These are phyloP conservation scores for Hevea brasiliensis DNA, from an alignment of 345 rosid species.

Conservation along the genomic window DNA sequence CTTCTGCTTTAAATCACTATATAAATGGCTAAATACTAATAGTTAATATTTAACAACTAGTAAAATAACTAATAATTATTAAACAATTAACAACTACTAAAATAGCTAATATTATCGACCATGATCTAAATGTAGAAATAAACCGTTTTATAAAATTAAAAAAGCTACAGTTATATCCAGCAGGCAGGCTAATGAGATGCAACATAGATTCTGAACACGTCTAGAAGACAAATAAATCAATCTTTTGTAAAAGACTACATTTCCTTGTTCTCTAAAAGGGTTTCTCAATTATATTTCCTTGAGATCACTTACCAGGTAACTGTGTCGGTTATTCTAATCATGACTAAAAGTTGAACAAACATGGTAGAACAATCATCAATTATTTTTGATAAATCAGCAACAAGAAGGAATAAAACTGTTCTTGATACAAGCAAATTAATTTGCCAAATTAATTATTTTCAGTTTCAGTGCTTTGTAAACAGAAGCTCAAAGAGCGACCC, in stretches of 20 bases:
- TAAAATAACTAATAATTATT: too few species aligned
- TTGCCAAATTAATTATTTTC: conserved; percentile 10
- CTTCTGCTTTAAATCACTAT: too few species aligned
- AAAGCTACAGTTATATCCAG: background rate
- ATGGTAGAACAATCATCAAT: background rate
- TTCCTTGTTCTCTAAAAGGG: background rate
- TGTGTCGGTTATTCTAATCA: background rate
- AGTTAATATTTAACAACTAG: too few species aligned
- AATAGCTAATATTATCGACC: too few species aligned
- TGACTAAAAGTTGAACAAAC: background rate
- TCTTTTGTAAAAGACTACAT: background rate
- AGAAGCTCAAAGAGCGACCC: background rate
- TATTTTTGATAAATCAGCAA: background rate
- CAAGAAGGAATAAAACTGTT: background rate
- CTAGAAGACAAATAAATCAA: too few species aligned
- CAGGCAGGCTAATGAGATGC: background rate
- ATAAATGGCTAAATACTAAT: too few species aligned
- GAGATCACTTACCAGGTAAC: background rate
- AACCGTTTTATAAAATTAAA: too few species aligned
- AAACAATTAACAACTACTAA: too few species aligned
- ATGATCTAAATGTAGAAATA: too few species aligned
- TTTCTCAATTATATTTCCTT: background rate
- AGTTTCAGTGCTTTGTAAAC: background rate
- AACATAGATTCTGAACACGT: background rate
- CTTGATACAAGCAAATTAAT: background rate